Conservation (phyloP, 352 stramenopile genomes). For the Globisporangium abappressorium region DNA sequence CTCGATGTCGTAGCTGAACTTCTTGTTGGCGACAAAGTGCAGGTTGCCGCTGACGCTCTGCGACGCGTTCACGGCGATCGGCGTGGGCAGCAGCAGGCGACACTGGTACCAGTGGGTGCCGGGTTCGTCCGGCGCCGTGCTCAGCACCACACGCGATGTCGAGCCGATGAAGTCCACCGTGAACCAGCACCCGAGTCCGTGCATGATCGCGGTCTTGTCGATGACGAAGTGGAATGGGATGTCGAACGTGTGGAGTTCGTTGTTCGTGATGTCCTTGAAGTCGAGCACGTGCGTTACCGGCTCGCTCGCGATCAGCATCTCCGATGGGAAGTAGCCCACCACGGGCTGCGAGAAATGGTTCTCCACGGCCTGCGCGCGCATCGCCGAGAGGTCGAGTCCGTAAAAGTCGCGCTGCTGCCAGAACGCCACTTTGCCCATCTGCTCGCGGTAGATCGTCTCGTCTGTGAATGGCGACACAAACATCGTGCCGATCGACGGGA, state of each 20-base stretch:
- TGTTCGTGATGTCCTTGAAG: conserved; percentile 70
- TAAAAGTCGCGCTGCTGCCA: conserved; percentile 97
- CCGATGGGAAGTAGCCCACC: conserved; percentile 90
- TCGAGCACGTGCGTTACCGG: conserved; percentile 78
- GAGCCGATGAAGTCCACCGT: conserved; percentile 96
- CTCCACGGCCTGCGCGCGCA: conserved; percentile 93
- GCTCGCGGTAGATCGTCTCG: conserved; percentile 92
- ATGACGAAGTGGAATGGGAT: conserved; percentile 90
- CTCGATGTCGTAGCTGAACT: conserved; percentile 95
- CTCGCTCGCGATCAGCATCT: conserved; percentile 64
- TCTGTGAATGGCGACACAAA: conserved; percentile 95
- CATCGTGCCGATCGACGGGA: conserved; percentile 97
- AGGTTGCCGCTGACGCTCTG: conserved; percentile 89
- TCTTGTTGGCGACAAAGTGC: conserved; percentile 93
- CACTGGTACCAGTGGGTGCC: conserved; percentile 94
- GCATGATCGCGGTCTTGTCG: conserved; percentile 90
- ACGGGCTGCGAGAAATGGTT: conserved; percentile 97
- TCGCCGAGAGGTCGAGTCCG: conserved; percentile 93
- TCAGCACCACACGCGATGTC: conserved; percentile 77
- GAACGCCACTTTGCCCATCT: conserved; percentile 91
- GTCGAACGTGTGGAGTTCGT: conserved; percentile 87
- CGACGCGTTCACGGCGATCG: conserved; percentile 89
- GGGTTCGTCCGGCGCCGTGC: conserved; percentile 68
- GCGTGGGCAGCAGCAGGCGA: conserved; percentile 85
- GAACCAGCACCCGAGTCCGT: conserved; percentile 99